Conservation (phyloP, 2,329 filamentous ascomycete species). For the Fusarium verticillioides region DNA sequence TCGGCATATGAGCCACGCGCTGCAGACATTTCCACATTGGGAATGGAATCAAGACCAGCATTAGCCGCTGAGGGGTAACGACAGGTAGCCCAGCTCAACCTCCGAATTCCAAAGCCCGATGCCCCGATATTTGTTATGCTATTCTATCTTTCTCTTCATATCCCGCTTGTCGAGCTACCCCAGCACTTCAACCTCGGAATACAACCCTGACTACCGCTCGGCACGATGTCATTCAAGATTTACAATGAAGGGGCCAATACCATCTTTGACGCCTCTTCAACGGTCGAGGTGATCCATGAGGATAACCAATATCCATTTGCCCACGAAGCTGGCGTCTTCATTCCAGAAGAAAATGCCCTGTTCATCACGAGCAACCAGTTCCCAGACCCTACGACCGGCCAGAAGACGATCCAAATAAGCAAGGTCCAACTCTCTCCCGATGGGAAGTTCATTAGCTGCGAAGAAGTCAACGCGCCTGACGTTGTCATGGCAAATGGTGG, state of each 20-base stretch:
- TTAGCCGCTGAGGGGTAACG: conserved; percentile 22
- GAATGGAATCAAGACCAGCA: background rate
- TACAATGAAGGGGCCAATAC: conserved; percentile 22
- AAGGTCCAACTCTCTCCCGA: conserved; percentile 38
- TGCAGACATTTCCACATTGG: background rate
- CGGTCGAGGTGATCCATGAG: conserved; percentile 52
- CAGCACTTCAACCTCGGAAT: background rate
- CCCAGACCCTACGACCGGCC: conserved; percentile 25
- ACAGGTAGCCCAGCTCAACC: background rate
- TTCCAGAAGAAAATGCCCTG: conserved; percentile 43
- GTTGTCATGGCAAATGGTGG: conserved; percentile 61
- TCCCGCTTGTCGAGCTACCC: background rate
- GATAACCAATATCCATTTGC: conserved; percentile 57
- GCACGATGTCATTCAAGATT: conserved; percentile 8
- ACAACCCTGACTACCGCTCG: background rate
- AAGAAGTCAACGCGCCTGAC: conserved; percentile 48
- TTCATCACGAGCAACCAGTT: conserved; percentile 52
- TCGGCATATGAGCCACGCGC: background rate
- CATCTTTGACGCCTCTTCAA: conserved; percentile 51
- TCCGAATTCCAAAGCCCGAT: conserved; percentile 10
- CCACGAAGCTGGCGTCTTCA: conserved; percentile 58
- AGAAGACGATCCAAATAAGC: conserved; percentile 47
- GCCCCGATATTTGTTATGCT: background rate
- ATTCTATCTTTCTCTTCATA: background rate
- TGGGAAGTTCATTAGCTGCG: conserved; percentile 35